These are phyloP conservation scores for Neocatenulostroma microsporum DNA, from an alignment of 2,329 filamentous ascomycete species.

Conservation along the genomic window DNA sequence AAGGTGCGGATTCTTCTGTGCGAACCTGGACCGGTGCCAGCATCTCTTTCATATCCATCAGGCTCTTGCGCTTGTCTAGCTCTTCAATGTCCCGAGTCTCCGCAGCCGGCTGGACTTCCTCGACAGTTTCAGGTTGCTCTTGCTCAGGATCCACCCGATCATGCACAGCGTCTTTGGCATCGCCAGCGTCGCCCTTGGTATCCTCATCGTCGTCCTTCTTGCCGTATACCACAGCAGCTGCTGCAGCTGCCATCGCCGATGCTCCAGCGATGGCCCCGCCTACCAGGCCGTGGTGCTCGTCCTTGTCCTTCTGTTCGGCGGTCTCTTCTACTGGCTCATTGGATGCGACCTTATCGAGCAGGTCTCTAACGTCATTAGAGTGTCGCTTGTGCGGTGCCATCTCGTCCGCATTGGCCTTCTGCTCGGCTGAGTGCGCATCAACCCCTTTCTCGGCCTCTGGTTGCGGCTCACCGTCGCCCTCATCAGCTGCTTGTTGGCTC, in stretches of 20 bases:
- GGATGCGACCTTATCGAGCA: conserved; percentile 7
- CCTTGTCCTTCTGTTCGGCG: conserved; percentile 5
- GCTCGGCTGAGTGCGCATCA: conserved; percentile 11
- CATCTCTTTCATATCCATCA: conserved; percentile 16
- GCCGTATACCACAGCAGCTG: conserved; percentile 7
- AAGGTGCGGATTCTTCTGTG: background rate
- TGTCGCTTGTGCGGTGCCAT: conserved; percentile 15
- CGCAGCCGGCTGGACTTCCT: no score
- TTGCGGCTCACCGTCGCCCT: no score
- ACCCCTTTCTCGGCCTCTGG: no score
- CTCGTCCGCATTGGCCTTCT: conserved; percentile 16
- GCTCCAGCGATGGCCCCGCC: conserved; percentile 14
- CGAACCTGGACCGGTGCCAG: conserved; percentile 6
- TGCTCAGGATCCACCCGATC: no score
- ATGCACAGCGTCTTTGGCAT: no score
- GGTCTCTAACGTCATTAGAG: conserved; percentile 5
- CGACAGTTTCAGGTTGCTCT: no score
- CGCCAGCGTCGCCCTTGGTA: no score
- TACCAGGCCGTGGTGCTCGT: conserved; percentile 4
- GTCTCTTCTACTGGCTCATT: conserved; percentile 8
- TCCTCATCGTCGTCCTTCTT: conserved; percentile 7
- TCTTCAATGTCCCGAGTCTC: conserved; percentile 9
- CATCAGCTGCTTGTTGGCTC: conserved; percentile 5
- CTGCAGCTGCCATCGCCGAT: conserved; percentile 10
- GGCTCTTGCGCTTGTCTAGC: conserved; percentile 15